Conservation (phyloP, 495 filamentous ascomycete species). For the Cladorrhinum samala region DNA sequence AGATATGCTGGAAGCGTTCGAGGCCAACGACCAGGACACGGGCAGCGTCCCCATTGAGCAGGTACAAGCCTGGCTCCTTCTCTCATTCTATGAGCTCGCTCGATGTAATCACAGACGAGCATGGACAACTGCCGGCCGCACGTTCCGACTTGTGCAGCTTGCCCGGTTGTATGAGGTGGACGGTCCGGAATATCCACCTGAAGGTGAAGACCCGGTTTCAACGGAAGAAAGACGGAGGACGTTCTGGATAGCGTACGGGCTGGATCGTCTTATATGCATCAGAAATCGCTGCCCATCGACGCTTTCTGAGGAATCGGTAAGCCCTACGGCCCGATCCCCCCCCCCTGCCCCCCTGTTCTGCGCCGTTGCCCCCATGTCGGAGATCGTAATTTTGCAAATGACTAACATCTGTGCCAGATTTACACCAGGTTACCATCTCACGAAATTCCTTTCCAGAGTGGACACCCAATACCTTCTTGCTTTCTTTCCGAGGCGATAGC, state of each 20-base stretch:
- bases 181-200: conserved; percentile 17
- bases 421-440: conserved; percentile 43
- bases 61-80: conserved; percentile 49
- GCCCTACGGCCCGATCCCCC: conserved; percentile 6
- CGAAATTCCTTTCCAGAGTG: conserved; percentile 48
- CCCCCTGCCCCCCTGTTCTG: too few species aligned
- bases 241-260: conserved; percentile 52
- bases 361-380: too few species aligned
- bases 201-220: conserved; percentile 22
- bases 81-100: conserved; percentile 50
- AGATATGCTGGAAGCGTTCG: conserved; percentile 38
- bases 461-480: conserved; percentile 34
- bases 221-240: conserved; percentile 47
- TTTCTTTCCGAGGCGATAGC: conserved; percentile 42
- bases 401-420: conserved; percentile 27
- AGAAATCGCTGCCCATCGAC: conserved; percentile 42
- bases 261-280: conserved; percentile 49
- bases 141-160: conserved; percentile 48
- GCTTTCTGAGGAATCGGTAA: conserved; percentile 45
- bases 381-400: conserved; percentile 8
- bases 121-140: conserved; percentile 50
- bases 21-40: conserved; percentile 23
- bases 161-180: conserved; percentile 47
- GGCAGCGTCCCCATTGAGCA: conserved; percentile 34
- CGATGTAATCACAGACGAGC: conserved; percentile 40